phyloP scores from a whole-genome alignment of 805 yeast species.

The Pichia eremophila region DNA sequence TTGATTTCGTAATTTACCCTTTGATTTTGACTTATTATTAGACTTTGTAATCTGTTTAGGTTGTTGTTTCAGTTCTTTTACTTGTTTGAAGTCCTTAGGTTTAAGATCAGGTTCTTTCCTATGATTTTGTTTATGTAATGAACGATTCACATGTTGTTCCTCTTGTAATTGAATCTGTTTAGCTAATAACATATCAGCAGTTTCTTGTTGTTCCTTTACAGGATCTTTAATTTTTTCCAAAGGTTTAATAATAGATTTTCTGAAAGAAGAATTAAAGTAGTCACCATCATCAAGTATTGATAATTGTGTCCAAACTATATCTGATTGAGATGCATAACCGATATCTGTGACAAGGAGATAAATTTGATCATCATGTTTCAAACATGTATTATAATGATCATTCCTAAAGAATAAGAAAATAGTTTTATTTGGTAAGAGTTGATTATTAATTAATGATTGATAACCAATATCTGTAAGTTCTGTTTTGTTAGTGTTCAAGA shows the following conservation, averaged over 20 bases:
- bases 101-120: neutral
- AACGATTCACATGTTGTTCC: conserved; percentile 23
- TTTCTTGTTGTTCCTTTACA: conserved; percentile 1
- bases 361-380: conserved; percentile 38
- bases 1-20: too few relatives aligned
- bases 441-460: conserved; percentile 18
- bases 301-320: conserved; percentile 83
- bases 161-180: conserved; percentile 26
- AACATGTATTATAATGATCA: conserved; percentile 68
- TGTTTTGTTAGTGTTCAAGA: conserved; percentile 55
- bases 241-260: neutral
- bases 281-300: conserved; percentile 52
- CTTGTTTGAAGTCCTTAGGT: too few relatives aligned
- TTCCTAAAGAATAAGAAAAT: conserved; percentile 75
- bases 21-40: too few relatives aligned
- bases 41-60: too few relatives aligned
- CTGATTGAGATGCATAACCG: conserved; percentile 39
- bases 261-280: conserved; percentile 35
- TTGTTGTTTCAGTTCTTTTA: too few relatives aligned
- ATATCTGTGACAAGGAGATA: conserved; percentile 67
- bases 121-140: conserved; percentile 12
- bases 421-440: conserved; percentile 29
- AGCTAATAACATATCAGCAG: conserved; percentile 20
- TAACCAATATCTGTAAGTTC: conserved; percentile 72
- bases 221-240: neutral